Base-by-base conservation (phyloP, 805 yeast species). In the Metschnikowia matae region DNA sequence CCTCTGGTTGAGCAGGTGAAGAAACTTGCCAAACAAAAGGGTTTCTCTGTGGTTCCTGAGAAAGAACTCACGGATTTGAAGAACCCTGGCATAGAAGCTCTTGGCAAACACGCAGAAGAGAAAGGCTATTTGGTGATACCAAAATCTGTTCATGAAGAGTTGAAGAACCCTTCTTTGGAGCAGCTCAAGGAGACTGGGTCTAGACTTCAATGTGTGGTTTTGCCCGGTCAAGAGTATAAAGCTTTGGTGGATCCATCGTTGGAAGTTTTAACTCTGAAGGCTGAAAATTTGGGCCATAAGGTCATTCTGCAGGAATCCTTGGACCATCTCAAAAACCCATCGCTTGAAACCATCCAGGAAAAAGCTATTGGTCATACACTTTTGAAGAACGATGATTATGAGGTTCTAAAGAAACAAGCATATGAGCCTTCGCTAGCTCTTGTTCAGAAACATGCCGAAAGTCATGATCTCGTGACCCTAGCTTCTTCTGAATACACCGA, bases 381-480 rank as follows among this genome's bases (percentile, higher is more conserved):
- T 11, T 36, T 66, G 3, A 44, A 62, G 2, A 31, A 46, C 1
- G 44, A 52, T 2, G 65, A 63, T 2, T 54, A 48, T 31, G 42
- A 49, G 1, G 17, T 41, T 0, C 54, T 70, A 45, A 42, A 45
- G 6, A 47, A 49, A 7, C 49, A 41, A 11, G 60, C 60, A 0
- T 42, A 46, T 14, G 53, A 51, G 10, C 66, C 66, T 26, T 55
- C 62, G 15, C 60, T 70, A 32, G 64, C 62, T 18, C 72, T 67
- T 35, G 64, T 73, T 5, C 67, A 71, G 44, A 50, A 56, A 13
- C 65, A 64, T 11, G 75, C 75, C 0, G 74, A 69, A 44, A 63
- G 50, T n/a, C 64, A 61, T 40, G 62, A 63, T 13, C 63, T 56
- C 11, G 59, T 69, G 6, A 67, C 75, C 2, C 57, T 73, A 41